phyloP scores from a whole-genome alignment of 2,329 filamentous ascomycete species.

The Mycocentrospora acerina region DNA sequence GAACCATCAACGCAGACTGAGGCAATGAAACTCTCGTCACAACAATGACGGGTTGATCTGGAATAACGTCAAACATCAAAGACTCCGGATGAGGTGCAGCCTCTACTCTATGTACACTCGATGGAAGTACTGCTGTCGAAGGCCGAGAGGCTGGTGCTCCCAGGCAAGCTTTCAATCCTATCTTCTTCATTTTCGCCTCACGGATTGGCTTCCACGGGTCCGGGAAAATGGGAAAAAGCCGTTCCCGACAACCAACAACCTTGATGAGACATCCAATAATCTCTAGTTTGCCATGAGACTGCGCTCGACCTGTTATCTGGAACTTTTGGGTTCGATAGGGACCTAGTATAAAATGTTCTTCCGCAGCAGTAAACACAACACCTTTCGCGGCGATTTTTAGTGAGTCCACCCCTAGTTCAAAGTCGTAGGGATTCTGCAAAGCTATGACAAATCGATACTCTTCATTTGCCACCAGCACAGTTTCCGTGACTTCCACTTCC shows the following conservation, averaged over 20 bases:
- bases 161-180: conserved; percentile 56
- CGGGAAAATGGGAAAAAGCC: conserved; percentile 80
- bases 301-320: conserved; percentile 68
- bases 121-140: conserved; percentile 30
- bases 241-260: conserved; percentile 77
- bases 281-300: conserved; percentile 65
- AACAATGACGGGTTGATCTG: conserved; percentile 73
- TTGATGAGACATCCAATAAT: conserved; percentile 79
- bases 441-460: conserved; percentile 75
- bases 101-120: conserved; percentile 19
- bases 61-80: conserved; percentile 72
- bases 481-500: conserved; percentile 58
- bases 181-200: conserved; percentile 74
- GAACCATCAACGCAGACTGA: conserved; percentile 85
- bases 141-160: conserved; percentile 53
- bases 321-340: conserved; percentile 82
- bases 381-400: conserved; percentile 75
- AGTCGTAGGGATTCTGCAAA: conserved; percentile 91
- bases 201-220: conserved; percentile 72
- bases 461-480: conserved; percentile 77
- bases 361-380: conserved; percentile 66
- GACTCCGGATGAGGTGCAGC: conserved; percentile 40
- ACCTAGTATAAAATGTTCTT: conserved; percentile 69
- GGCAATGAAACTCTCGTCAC: conserved; percentile 76
- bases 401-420: conserved; percentile 86